Percentiles rank a stretch among this genome's conserved stretches.
phyloP scores from a whole-genome alignment of 371 early-diverging fungal species.

The Mucor racemosus region DNA sequence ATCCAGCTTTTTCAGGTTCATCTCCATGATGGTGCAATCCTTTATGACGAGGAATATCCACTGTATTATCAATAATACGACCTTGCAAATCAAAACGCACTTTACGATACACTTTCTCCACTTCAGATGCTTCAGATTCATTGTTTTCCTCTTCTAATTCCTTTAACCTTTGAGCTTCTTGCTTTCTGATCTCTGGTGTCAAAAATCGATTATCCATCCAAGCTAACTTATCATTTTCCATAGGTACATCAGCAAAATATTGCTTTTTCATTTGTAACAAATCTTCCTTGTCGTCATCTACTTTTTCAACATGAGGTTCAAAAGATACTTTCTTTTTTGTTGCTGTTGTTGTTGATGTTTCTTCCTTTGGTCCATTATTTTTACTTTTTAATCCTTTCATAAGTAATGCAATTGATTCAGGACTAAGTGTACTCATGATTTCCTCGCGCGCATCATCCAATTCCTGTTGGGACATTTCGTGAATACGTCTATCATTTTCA shows the following conservation, averaged over 20 bases:
- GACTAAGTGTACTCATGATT: constrained; percentile 60
- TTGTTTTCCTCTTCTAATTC: constrained; percentile 11
- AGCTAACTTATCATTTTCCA: constrained; percentile 70
- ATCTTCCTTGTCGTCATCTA: constrained; percentile 44
- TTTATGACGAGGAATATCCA: constrained; percentile 60
- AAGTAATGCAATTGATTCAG: constrained; percentile 55
- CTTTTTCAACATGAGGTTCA: constrained; percentile 10
- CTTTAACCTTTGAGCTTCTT: constrained; percentile 5
- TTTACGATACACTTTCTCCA: constrained; percentile 38
- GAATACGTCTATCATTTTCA: constrained; percentile 58
- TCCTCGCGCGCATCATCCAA: constrained; percentile 65
- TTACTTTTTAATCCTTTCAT: constrained; percentile 36
- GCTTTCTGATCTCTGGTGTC: constrained; percentile 10
- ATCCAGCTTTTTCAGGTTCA: constrained; percentile 84
- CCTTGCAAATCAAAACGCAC: constrained; percentile 84
- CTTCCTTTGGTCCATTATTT: background rate
- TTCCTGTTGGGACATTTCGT: constrained; percentile 64
- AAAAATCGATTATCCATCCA: constrained; percentile 66
- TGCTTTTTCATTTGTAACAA: constrained; percentile 56
- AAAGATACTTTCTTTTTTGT: constrained; percentile 16
- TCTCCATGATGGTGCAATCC: constrained; percentile 93
- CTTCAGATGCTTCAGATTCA: constrained; percentile 16
- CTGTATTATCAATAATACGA: constrained; percentile 54
- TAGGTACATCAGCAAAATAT: constrained; percentile 59
- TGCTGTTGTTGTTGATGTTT: constrained; percentile 21